Evolutionary conservation across 164 flowering plant genomes (phyloP).

Genomic region (Macadamia integrifolia): DNA sequence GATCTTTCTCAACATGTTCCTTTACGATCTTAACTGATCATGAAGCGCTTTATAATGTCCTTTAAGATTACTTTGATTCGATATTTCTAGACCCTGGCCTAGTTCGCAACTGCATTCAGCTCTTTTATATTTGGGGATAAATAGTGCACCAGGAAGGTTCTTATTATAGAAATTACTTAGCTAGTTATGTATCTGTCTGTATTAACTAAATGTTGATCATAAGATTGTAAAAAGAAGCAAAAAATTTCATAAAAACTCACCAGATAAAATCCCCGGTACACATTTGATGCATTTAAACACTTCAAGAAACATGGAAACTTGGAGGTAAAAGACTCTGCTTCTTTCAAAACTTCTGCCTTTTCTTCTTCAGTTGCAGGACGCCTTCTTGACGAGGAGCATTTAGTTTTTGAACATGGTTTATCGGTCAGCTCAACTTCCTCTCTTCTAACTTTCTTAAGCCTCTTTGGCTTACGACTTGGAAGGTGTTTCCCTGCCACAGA

Average conservation of each 20-base stretch:
- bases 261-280: background rate
- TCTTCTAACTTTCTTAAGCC: background rate
- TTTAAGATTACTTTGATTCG: background rate
- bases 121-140: background rate
- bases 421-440: background rate
- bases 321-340: conserved; percentile 13
- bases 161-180: too few species aligned
- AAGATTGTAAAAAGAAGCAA: background rate
- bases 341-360: background rate
- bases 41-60: background rate
- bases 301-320: conserved; percentile 8
- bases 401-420: background rate
- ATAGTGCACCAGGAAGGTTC: background rate
- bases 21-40: too few species aligned
- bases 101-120: background rate
- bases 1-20: too few species aligned
- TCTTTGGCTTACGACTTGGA: background rate
- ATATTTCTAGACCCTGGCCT: background rate
- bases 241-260: background rate
- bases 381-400: background rate
- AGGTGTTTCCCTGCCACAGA: background rate
- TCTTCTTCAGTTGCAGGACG: background rate
- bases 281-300: background rate
- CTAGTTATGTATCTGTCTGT: background rate
- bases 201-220: background rate